Base-by-base conservation (phyloP, 1,284 basidiomycete species). In the Ceratobasidium sp. region DNA sequence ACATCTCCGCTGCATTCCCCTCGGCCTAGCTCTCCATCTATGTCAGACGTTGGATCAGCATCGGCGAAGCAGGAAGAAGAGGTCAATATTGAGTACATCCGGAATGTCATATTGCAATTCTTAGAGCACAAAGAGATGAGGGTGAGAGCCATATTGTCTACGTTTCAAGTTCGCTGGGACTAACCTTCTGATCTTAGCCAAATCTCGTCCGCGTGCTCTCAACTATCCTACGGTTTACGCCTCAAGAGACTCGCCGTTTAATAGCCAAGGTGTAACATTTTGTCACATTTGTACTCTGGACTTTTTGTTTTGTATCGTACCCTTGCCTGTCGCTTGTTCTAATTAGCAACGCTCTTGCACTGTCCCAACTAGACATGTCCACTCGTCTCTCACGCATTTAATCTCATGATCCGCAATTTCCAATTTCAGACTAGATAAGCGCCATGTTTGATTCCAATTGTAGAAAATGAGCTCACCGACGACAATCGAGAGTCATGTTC, bases 91-190 rank as follows among this genome's bases (percentile, higher is more conserved):
- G 96, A 98, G 83, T 98, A 98, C 83, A 84, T 98, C 47, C 87
- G 96, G 75, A 98, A 98, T 82, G 93, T 98, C 44, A 94, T 98
- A 67, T 81, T 98, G 54, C 96, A 98, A 81, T 98, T 98, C 84
- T 83, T 96, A 65, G 94, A 96, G 81, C 91, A 95, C 83, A 93
- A 93, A 80, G 93, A 95, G 81, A 95, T 95, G 94, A 85, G 93
- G 81, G 92, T 92, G 78, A 81, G 90, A 83, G 6, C 22, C 31
- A 31, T 17, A 79, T 66, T n/a, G 65, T 44, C 31, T 27, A 33
- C 31, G 11, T 50, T 57, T 33, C 31, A 63, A 29, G 29, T 17
- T 27, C 36, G 65, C 57, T 47, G 75, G 75, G 47, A 9, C 47
- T 78, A 44, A 78, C 62, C 51, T 77, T 24, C 31, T 64, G 14